A percentile compares a stretch with the other conserved stretches of the same genome.
phyloP scores from a whole-genome alignment of 2,329 filamentous ascomycete species.

The Cytospora chrysosperma region DNA sequence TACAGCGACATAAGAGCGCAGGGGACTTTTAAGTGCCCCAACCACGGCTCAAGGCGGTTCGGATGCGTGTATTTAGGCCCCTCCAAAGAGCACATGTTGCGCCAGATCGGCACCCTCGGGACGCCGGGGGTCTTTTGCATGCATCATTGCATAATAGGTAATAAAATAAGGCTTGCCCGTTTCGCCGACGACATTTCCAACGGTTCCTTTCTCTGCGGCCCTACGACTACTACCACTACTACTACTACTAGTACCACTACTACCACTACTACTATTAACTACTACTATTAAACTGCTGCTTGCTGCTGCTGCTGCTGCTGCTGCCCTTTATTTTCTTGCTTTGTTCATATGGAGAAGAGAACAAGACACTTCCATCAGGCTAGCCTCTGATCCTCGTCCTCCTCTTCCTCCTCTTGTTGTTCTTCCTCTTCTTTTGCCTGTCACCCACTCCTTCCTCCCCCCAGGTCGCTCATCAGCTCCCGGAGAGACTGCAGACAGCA shows the following conservation, averaged over 20 bases:
- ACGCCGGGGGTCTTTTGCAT: slow-evolving; percentile 5
- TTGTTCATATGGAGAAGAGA: neutral
- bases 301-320: no score
- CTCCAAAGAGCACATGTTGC: neutral
- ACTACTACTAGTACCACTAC: no score
- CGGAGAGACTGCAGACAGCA: neutral
- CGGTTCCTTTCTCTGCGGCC: neutral
- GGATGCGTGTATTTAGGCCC: no score
- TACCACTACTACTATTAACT: no score
- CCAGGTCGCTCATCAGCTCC: neutral
- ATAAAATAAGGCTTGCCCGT: neutral
- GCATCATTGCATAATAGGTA: slow-evolving; percentile 18
- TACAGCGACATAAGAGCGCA: neutral
- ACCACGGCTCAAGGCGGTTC: no score
- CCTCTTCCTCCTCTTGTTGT: neutral
- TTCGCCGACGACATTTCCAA: slow-evolving; percentile 4
- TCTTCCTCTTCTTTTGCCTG: neutral
- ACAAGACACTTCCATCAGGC: no score
- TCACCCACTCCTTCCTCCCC: no score
- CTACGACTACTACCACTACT: no score
- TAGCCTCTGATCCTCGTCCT: no score
- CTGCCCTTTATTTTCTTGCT: neutral
- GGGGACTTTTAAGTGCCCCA: neutral
- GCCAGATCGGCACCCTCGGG: slow-evolving; percentile 13
- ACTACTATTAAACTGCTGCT: no score